Evolutionary conservation across 805 yeast species (phyloP).

Genomic region (Starmerella asiatica): DNA sequence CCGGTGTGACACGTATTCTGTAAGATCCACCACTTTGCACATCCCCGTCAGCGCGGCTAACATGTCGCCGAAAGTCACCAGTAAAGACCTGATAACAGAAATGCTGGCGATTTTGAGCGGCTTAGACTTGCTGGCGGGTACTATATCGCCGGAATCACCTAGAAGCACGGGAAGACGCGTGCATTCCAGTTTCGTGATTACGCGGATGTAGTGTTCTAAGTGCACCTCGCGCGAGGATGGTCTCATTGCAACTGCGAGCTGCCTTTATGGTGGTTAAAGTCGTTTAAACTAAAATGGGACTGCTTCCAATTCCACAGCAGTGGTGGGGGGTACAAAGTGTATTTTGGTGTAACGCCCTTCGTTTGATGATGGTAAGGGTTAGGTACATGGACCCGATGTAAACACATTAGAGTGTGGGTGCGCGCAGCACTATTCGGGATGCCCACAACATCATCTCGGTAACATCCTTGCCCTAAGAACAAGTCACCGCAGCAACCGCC

Average conservation of each 20-base stretch:
- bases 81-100: slow-evolving; percentile 6
- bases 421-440: too few species aligned
- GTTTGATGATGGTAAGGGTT: too few species aligned
- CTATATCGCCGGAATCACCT: background rate
- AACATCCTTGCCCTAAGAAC: too few species aligned
- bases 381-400: background rate
- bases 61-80: slow-evolving; percentile 4
- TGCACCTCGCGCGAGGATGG: background rate
- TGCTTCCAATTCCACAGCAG: too few species aligned
- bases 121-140: background rate
- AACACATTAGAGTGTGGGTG: too few species aligned
- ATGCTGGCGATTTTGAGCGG: slow-evolving; percentile 5
- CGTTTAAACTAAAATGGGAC: too few species aligned
- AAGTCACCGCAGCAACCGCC: too few species aligned
- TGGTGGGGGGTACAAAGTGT: too few species aligned
- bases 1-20: slow-evolving; percentile 2
- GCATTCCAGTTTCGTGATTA: slow-evolving; percentile 4
- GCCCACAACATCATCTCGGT: too few species aligned
- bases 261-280: too few species aligned
- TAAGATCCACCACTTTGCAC: background rate
- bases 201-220: background rate
- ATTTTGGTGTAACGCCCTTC: too few species aligned
- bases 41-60: background rate
- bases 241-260: too few species aligned
- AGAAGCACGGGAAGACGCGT: background rate